Percentiles rank a stretch among this genome's conserved stretches.
Evolutionary conservation across 2,329 filamentous ascomycete genomes (phyloP).

Genomic region (Orbilia oligospora): DNA sequence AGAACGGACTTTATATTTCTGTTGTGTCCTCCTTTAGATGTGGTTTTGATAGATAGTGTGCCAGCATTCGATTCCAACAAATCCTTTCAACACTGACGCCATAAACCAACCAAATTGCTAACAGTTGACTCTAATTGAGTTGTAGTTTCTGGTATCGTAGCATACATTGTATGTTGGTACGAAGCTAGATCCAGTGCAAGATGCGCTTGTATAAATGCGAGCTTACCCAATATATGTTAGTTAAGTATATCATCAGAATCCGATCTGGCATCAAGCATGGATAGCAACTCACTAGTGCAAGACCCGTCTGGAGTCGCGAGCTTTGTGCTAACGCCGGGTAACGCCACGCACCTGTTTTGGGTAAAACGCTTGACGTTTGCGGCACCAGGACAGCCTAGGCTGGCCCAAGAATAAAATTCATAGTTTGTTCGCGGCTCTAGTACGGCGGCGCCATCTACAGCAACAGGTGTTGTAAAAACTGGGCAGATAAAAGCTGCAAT

Average conservation of each 20-base stretch:
- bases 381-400: conserved; percentile 31
- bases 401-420: conserved; percentile 39
- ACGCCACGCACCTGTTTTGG: conserved; percentile 23
- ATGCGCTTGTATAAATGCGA: conserved; percentile 35
- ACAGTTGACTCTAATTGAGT: conserved; percentile 43
- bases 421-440: conserved; percentile 40
- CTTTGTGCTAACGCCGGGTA: conserved; percentile 41
- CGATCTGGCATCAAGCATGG: conserved; percentile 1
- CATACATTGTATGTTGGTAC: conserved; percentile 15
- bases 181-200: conserved; percentile 36
- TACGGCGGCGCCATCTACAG: conserved; percentile 5
- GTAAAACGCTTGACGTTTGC: conserved; percentile 17
- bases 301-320: conserved; percentile 38
- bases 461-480: conserved; percentile 22
- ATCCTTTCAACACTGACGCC: conserved; percentile 3
- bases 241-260: conserved; percentile 1
- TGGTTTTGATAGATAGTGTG: conserved; percentile 11
- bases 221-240: conserved; percentile 34
- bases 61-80: background rate
- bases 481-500: conserved; percentile 25
- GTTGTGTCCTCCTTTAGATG: background rate
- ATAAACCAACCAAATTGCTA: conserved; percentile 7
- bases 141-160: conserved; percentile 51
- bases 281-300: conserved; percentile 35
- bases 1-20: too few relatives aligned